A percentile compares a stretch with the other conserved stretches of the same genome.
These are phyloP conservation scores for Cystofilobasidium macerans DNA, from an alignment of 768 basidiomycete species.

Conservation along the genomic window DNA sequence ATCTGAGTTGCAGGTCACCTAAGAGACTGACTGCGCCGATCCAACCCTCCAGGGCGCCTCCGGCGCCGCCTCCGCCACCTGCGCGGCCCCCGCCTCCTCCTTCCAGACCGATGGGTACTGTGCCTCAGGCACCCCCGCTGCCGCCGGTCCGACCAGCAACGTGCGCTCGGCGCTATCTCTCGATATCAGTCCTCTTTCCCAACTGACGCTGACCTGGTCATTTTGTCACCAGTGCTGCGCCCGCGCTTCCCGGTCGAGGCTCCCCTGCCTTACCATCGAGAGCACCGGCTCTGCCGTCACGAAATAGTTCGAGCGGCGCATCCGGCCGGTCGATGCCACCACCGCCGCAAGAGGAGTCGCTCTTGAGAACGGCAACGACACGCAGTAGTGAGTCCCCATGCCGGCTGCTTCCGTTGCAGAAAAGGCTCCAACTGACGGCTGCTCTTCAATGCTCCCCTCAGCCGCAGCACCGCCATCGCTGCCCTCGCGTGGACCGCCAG, in stretches of 20 bases:
- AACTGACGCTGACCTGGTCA: neutral
- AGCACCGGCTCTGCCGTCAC: neutral
- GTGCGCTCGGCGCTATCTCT: neutral
- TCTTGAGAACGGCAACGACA: neutral
- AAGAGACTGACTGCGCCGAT: neutral
- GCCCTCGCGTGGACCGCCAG: conserved; percentile 27
- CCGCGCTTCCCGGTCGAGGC: conserved; percentile 2
- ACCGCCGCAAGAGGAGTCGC: neutral
- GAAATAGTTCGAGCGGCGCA: neutral
- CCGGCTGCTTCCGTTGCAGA: too few species aligned
- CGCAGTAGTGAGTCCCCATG: neutral
- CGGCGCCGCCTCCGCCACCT: conserved; percentile 31
- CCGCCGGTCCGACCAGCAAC: conserved; percentile 34
- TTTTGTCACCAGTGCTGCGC: neutral
- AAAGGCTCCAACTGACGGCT: too few species aligned
- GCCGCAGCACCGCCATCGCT: conserved; percentile 13
- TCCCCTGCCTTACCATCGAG: conserved; percentile 1
- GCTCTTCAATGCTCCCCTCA: too few species aligned
- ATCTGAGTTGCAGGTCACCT: neutral
- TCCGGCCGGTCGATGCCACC: neutral
- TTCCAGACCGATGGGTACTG: conserved; percentile 29
- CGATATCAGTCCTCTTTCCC: neutral
- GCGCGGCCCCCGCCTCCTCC: conserved; percentile 32
- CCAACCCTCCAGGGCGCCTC: conserved; percentile 28
- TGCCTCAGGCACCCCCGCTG: conserved; percentile 17